phyloP scores from a whole-genome alignment of 352 stramenopile species.

The Thraustochytrium striatum region DNA sequence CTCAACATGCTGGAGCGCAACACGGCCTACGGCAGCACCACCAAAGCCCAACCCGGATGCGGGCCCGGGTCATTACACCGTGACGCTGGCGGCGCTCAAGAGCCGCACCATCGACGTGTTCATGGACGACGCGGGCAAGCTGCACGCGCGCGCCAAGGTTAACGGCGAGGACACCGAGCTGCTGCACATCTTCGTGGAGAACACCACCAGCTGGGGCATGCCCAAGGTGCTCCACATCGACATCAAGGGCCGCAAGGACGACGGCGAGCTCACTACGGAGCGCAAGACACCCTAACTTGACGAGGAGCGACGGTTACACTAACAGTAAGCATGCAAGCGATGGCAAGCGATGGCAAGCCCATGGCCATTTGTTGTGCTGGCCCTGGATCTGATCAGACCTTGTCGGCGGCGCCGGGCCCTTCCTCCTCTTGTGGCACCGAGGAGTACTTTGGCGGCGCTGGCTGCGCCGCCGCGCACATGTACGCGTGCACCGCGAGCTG shows the following conservation, averaged over 20 bases:
- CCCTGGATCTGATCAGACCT: too few species aligned
- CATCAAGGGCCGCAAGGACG: slow-evolving; percentile 25
- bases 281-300: slow-evolving; percentile 27
- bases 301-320: too few species aligned
- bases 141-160: slow-evolving; percentile 18
- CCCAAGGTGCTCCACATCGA: slow-evolving; percentile 25
- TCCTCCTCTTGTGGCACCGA: too few species aligned
- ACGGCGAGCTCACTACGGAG: slow-evolving; percentile 12
- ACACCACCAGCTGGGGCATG: slow-evolving; percentile 10
- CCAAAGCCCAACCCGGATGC: neutral
- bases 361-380: too few species aligned
- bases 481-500: slow-evolving; percentile 37
- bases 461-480: neutral
- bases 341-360: too few species aligned
- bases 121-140: slow-evolving; percentile 1
- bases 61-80: slow-evolving; percentile 7
- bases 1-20: slow-evolving; percentile 32
- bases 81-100: slow-evolving; percentile 20
- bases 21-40: slow-evolving; percentile 18
- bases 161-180: neutral
- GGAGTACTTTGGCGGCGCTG: too few species aligned
- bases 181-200: slow-evolving; percentile 2
- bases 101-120: slow-evolving; percentile 1
- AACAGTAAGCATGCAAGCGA: too few species aligned
- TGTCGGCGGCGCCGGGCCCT: too few species aligned